Evolutionary conservation across 1,139 yeast genomes (phyloP), one percentile per base, ranked within the genome.

Genomic region (Geotrichum klebahnii): DNA sequence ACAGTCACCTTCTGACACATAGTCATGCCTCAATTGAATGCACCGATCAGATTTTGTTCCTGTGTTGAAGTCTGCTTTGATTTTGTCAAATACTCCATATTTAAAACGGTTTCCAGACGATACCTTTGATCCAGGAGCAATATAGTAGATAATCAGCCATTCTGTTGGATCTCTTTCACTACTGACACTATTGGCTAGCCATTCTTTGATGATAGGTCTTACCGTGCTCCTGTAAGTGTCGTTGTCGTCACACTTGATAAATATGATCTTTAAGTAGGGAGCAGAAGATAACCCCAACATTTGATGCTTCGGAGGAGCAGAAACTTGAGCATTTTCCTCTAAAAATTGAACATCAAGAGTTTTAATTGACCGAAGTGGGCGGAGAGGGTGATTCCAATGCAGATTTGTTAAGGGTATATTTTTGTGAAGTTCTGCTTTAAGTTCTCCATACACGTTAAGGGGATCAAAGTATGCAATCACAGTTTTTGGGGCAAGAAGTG

Each of bases 391-490:
- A 59, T 80, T 81, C 95, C 96, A 88, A 64, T 88, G 95, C 31
- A 92, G 70, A 54, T 85, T 85, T 3, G 81, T 78, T 35, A 90
- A 70, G 1, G 88, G 89, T 2, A 85, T 71, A 51, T 77, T 76
- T 12, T 74, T 56, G 35, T 70, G 68, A 26, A 90, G 66, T 29
- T 78, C 81, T 3, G 71, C 66, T 55, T 75, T 66, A n/a, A 89
- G 67, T 43, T 70, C 67, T 1, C 79, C 76, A 60, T 76, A 84
- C 0, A 84, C 78, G 38, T 79, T 78, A 16, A 86, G 85, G 0
- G 97, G 97, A 64, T 92, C 97, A 66, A 85, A 88, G 66, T 81
- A 89, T 8, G 94, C 89, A 23, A 84, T 69, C 42, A 65, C 63
- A 3, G 81, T 63, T 47, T 56, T 61, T 19, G 46, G 50, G 6